phyloP scores from a whole-genome alignment of 2,329 filamentous ascomycete species.

The Xylariaceae sp. region DNA sequence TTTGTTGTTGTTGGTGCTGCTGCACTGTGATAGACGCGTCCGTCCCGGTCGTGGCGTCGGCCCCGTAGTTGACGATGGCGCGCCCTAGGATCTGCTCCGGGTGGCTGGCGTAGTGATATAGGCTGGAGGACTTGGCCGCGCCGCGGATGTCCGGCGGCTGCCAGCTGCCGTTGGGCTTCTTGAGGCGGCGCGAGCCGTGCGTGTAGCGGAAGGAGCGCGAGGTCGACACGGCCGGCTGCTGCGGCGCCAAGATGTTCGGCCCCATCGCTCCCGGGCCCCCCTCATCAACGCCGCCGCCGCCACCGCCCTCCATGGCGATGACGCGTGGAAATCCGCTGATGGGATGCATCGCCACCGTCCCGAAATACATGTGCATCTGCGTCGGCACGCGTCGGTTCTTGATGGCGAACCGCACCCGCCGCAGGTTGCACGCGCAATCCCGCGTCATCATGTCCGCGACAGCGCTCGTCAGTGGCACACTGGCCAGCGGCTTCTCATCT shows the following conservation, averaged over 20 bases:
- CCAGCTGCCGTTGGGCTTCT: background rate
- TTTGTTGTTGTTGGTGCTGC: no score
- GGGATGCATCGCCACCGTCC: no score
- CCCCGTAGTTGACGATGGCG: no score
- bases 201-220: background rate
- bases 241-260: no score
- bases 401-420: background rate
- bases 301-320: no score
- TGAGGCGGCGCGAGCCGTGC: background rate
- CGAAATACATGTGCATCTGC: no score
- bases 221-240: no score
- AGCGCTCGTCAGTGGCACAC: background rate
- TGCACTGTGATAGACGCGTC: no score
- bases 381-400: no score
- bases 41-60: no score
- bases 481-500: background rate
- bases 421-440: background rate
- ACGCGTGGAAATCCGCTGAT: background rate
- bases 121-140: conserved; percentile 1
- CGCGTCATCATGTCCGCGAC: background rate
- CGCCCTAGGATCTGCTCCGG: background rate
- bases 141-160: conserved; percentile 1
- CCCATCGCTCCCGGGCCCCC: no score
- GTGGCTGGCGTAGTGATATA: background rate
- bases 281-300: no score